Evolutionary conservation across 306 rosid species (phyloP).

Genomic region (Adenanthera pavonina): DNA sequence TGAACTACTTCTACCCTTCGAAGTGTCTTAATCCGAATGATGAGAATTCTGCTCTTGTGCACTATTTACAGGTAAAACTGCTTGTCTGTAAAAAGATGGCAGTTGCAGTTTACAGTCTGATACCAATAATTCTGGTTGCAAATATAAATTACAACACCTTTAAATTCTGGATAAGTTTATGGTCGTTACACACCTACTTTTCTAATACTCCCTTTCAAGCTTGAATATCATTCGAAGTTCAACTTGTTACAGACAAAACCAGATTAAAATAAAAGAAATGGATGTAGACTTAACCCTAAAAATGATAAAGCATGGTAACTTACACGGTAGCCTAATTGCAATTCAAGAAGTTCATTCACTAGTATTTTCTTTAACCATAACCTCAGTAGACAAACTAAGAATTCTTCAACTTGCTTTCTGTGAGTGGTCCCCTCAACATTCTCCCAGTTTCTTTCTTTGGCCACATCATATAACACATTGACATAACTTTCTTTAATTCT

Average conservation of each 20-base stretch:
- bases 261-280: background rate
- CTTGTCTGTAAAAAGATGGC: constrained; percentile 17
- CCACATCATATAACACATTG: no score
- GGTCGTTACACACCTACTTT: background rate
- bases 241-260: background rate
- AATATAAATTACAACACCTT: background rate
- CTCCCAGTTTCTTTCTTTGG: no score
- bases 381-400: no score
- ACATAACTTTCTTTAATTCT: no score
- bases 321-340: no score
- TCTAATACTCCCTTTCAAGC: background rate
- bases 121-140: constrained; percentile 8
- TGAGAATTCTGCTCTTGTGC: constrained; percentile 89
- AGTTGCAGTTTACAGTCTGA: background rate
- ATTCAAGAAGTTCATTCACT: no score
- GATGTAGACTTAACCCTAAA: no score
- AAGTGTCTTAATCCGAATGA: constrained; percentile 87
- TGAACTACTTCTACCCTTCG: constrained; percentile 66
- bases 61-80: constrained; percentile 75
- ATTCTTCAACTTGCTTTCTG: no score
- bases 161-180: no score
- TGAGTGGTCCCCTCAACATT: no score
- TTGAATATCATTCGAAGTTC: background rate
- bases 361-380: no score
- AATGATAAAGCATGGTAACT: no score